These are phyloP conservation scores for Brassica juncea DNA, from an alignment of 345 rosid species.

Conservation along the genomic window DNA sequence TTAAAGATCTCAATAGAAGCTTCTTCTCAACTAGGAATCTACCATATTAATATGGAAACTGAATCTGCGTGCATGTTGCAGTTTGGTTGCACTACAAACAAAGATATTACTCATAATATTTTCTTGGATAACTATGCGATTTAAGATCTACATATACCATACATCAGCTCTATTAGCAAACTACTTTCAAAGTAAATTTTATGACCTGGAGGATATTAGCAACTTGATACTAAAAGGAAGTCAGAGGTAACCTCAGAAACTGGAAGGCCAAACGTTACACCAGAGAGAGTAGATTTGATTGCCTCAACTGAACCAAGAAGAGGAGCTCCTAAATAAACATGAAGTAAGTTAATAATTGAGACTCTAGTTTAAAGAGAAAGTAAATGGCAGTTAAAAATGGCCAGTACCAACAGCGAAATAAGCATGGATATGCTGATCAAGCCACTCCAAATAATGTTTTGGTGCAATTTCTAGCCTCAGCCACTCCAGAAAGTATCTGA, in stretches of 20 bases:
- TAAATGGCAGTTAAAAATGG: too few species aligned
- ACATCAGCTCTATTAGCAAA: constrained; percentile 12
- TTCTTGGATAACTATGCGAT: constrained; percentile 2
- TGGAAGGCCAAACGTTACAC: constrained; percentile 90
- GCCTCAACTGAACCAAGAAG: constrained; percentile 92
- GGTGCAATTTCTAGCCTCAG: constrained; percentile 97
- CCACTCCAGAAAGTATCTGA: constrained; percentile 97
- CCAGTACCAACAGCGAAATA: constrained; percentile 90
- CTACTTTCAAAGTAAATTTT: not conserved
- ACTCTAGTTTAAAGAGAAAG: too few species aligned
- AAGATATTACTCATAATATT: constrained; percentile 4
- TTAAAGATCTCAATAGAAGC: constrained; percentile 2
- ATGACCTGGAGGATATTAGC: not conserved
- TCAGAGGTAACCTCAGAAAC: constrained; percentile 79
- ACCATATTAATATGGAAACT: constrained; percentile 3
- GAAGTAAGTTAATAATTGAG: constrained; percentile 1
- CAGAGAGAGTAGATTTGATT: constrained; percentile 75
- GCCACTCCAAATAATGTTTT: constrained; percentile 81
- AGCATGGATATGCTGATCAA: constrained; percentile 91
- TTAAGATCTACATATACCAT: constrained; percentile 1
- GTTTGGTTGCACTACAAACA: constrained; percentile 5
- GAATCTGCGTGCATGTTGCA: not conserved
- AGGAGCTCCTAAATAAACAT: constrained; percentile 71
- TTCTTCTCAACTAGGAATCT: constrained; percentile 17
- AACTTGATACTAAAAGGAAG: constrained; percentile 17